These are phyloP conservation scores for Viola odorata DNA, from an alignment of 345 rosid genomes.

Conservation along the genomic window DNA sequence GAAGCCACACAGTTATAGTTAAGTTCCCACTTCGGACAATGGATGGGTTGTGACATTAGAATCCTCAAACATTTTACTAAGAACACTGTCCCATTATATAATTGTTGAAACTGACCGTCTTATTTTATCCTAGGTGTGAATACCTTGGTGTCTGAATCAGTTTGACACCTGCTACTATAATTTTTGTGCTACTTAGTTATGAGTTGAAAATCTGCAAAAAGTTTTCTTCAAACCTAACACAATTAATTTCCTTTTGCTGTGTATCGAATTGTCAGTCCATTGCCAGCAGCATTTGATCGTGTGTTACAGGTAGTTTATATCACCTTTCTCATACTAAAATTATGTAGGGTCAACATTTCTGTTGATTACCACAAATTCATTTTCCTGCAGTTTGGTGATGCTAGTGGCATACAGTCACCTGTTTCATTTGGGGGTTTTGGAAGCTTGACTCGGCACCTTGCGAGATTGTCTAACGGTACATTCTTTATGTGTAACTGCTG, in stretches of 20 bases:
- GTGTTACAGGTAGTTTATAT: slow-evolving; percentile 64
- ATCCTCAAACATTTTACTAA: too few relatives aligned
- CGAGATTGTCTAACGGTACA: slow-evolving; percentile 76
- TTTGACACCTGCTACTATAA: too few relatives aligned
- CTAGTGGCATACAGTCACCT: slow-evolving; percentile 97
- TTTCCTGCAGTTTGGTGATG: slow-evolving; percentile 88
- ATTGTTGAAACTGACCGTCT: too few relatives aligned
- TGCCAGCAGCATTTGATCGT: slow-evolving; percentile 87
- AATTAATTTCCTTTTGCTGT: slow-evolving; percentile 30
- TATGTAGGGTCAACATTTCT: slow-evolving; percentile 1
- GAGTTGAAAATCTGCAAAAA: too few relatives aligned
- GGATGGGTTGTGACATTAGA: too few relatives aligned
- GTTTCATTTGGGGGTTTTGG: slow-evolving; percentile 99
- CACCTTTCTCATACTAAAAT: background rate
- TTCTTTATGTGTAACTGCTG: slow-evolving; percentile 1
- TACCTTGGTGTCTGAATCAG: too few relatives aligned
- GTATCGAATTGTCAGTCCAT: slow-evolving; percentile 57
- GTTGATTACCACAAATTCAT: slow-evolving; percentile 11
- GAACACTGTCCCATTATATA: too few relatives aligned
- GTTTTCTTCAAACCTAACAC: slow-evolving; percentile 24
- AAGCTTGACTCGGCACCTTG: slow-evolving; percentile 91
- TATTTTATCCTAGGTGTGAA: too few relatives aligned
- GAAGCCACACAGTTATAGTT: too few relatives aligned
- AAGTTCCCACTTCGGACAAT: too few relatives aligned
- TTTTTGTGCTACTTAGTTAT: too few relatives aligned